Percentiles rank a stretch among this genome's conserved stretches.
Evolutionary conservation across 495 filamentous ascomycete species (phyloP).

Genomic region (Talaromyces nanjingensis): DNA sequence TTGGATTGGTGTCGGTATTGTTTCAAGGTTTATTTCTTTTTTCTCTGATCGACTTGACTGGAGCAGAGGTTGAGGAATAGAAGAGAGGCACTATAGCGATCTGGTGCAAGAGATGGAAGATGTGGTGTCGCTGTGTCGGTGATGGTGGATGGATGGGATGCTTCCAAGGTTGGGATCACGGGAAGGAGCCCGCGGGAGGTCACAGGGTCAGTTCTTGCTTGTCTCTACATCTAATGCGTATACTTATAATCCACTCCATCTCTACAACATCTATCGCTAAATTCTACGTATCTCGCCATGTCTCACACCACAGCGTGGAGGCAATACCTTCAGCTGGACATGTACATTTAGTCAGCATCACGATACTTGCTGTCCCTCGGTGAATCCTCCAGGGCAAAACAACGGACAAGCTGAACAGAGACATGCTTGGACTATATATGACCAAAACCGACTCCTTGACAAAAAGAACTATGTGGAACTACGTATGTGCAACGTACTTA

Average conservation of each 20-base stretch:
- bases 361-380: background rate
- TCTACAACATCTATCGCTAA: background rate
- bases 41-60: background rate
- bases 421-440: background rate
- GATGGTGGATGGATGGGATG: background rate
- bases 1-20: background rate
- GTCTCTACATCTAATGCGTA: background rate
- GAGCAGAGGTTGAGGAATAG: background rate
- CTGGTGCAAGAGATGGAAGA: background rate
- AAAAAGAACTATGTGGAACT: no score
- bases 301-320: background rate
- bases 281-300: background rate
- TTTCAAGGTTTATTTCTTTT: background rate
- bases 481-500: background rate
- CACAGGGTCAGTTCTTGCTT: conserved; percentile 2
- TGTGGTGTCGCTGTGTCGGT: background rate
- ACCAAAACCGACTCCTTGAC: no score
- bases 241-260: background rate
- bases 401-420: background rate
- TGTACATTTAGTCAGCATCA: background rate
- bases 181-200: background rate
- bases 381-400: background rate
- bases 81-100: background rate
- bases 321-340: background rate
- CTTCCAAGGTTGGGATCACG: no score